Percentiles rank a stretch among this genome's conserved stretches.
Conservation (phyloP, 257 asterid genomes). For the Echium plantagineum region DNA sequence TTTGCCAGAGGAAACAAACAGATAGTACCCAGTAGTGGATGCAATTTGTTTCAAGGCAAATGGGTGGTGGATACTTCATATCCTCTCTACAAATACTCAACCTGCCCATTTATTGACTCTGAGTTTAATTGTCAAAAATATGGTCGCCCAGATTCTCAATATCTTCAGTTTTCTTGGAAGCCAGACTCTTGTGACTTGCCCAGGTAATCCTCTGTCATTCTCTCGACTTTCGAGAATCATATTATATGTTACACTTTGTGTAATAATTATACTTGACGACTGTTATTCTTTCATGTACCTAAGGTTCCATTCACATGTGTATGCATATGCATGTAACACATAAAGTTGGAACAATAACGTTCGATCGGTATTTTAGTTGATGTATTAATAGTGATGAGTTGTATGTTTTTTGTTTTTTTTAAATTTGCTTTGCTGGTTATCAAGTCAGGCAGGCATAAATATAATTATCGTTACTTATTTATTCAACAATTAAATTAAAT, state of each 20-base stretch:
- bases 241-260: too few relatives aligned
- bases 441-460: neutral
- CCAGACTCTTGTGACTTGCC: neutral
- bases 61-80: neutral
- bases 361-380: neutral
- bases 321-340: neutral
- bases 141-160: neutral
- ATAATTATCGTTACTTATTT: too few relatives aligned
- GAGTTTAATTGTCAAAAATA: neutral
- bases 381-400: neutral
- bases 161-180: neutral
- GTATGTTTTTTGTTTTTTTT: too few relatives aligned
- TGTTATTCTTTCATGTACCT: too few relatives aligned
- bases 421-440: neutral
- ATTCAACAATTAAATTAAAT: too few relatives aligned
- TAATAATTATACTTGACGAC: too few relatives aligned
- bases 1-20: too few relatives aligned
- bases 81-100: neutral
- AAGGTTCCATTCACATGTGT: too few relatives aligned
- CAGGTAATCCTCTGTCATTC: too few relatives aligned
- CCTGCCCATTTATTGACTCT: neutral
- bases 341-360: neutral
- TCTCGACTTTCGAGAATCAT: too few relatives aligned
- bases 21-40: neutral
- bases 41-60: neutral